A percentile compares a stretch with the other conserved stretches of the same genome.
These are phyloP conservation scores for Lactarius psammicola DNA, from an alignment of 768 basidiomycete genomes.

Conservation along the genomic window DNA sequence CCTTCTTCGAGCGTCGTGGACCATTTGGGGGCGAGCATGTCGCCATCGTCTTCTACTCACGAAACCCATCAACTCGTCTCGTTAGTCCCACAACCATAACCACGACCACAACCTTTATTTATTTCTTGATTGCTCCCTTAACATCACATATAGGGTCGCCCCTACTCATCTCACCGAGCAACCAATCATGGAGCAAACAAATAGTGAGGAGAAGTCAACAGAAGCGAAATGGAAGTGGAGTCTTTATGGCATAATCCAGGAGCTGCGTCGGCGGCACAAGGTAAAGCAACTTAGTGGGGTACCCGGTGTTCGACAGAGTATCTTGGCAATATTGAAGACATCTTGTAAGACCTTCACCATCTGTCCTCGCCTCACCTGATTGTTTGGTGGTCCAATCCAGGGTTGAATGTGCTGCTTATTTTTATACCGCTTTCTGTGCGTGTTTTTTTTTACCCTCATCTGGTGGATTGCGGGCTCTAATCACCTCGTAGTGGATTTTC, in stretches of 20 bases:
- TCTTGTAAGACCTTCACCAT: constrained; percentile 49
- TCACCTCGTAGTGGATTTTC: constrained; percentile 61
- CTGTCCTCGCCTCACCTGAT: neutral
- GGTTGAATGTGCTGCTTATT: constrained; percentile 66
- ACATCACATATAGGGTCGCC: neutral
- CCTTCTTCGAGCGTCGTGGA: constrained; percentile 6
- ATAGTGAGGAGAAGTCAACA: neutral
- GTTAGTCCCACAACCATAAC: constrained; percentile 3
- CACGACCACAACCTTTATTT: neutral
- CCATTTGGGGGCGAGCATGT: neutral
- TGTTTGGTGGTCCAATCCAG: constrained; percentile 37
- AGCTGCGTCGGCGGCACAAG: constrained; percentile 4
- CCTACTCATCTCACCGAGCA: neutral
- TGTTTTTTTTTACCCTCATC: constrained; percentile 4
- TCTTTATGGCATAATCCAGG: neutral
- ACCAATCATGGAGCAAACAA: neutral
- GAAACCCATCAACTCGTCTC: constrained; percentile 7
- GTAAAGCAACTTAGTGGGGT: constrained; percentile 39
- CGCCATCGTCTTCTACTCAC: neutral
- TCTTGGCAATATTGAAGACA: constrained; percentile 51
- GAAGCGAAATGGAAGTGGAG: neutral
- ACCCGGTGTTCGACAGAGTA: constrained; percentile 47
- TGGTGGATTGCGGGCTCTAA: constrained; percentile 7
- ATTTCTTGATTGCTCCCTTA: neutral
- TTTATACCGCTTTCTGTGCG: constrained; percentile 71